Base-by-base conservation (phyloP, 2,329 filamentous ascomycete genomes). In the Penicillium sp. region DNA sequence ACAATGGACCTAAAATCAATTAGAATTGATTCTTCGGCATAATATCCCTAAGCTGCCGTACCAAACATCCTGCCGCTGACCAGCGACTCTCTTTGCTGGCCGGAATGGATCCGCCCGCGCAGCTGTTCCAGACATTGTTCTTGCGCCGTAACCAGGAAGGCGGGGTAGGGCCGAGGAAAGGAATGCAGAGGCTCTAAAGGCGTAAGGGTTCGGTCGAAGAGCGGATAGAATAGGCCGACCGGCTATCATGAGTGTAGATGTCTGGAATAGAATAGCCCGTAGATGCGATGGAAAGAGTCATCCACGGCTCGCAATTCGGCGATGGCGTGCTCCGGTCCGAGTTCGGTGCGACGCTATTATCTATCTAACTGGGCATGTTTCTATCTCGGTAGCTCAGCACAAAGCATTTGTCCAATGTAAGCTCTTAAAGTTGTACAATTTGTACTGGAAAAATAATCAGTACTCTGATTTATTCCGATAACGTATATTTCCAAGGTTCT, bases 1-100 rank as follows among this genome's bases (percentile, higher is more conserved):
- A 85, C 78, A 55, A 85, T 84, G 14, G 79, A 79, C 78, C 78
- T 81, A 46, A 9, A 28, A 27, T 14, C 13, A 31, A 58, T 58
- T 50, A 61, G 48, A 10, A 4, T 7, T 43, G 5, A n/a, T 23
- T 36, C 6, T 42, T 45, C 27, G 27, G 40, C 13, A n/a, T 24
- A 36, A 28, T 5, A 9, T 20, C 27, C n/a, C n/a, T n/a, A n/a
- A n/a, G 20, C 27, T 23, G 10, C 45, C 55, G 34, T 49, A 74
- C 74, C 71, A 77, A 42, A 77, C 74, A 74, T 77, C 74, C 57
- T 75, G 73, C 48, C 70, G 69, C 54, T 76, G 73, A 27, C 72
- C 72, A 28, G 74, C 73, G 36, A 77, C 74, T 57, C 74, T 66
- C 50, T 63, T 64, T 23, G 74, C 74, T 29, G 74, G 74, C 22